Base-by-base conservation (phyloP, 371 early-diverging fungal species). In the Caulochytrium protostelioides region DNA sequence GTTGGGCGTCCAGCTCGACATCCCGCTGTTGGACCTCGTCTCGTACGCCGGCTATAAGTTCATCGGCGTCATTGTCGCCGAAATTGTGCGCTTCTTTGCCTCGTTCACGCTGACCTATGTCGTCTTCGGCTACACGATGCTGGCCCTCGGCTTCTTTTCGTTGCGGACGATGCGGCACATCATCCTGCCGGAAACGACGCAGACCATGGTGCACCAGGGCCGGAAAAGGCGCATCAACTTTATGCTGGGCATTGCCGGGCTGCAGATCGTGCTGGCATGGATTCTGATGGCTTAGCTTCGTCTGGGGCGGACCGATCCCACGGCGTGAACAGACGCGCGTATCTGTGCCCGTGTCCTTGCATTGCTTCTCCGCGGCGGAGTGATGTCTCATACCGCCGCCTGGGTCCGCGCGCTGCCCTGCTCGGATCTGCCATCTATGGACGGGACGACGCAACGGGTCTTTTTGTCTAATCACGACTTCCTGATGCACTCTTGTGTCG, bases 41-140 rank as follows among this genome's bases (percentile, higher is more conserved):
- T 68, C 83, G 12, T 90, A 80, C 50, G 76, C 79, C 46, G 94
- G 97, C 5, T 98, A 98, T 57, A 94, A 95, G 56, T 97, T 86
- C 65, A 76, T 91, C 25, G 72, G 68, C 21, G 60, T 75, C 25
- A 72, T 75, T 38, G 55, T 65, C 10, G 61, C 74, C 24, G 50
- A 72, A 39, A 38, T 59, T 32, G 52, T 51, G 28, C 51, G 61
- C 44, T 38, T 71, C 19, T 22, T 71, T 20, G 54, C 49, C 20
- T 0, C 62, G 59, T 3, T 54, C 51, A 28, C 10, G 22, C 13
- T 7, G 12, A 17, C 30, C 16, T 77, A 71, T 64, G 44, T 49
- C 7, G 56, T 67, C 1, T 80, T 79, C 46, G 38, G 72, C 10
- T 92, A 89, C 42, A 65, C 70, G 28, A 70, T 74, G 20, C 41